Base-by-base conservation (phyloP, 2,329 filamentous ascomycete genomes). In the Madurella mycetomatis region DNA sequence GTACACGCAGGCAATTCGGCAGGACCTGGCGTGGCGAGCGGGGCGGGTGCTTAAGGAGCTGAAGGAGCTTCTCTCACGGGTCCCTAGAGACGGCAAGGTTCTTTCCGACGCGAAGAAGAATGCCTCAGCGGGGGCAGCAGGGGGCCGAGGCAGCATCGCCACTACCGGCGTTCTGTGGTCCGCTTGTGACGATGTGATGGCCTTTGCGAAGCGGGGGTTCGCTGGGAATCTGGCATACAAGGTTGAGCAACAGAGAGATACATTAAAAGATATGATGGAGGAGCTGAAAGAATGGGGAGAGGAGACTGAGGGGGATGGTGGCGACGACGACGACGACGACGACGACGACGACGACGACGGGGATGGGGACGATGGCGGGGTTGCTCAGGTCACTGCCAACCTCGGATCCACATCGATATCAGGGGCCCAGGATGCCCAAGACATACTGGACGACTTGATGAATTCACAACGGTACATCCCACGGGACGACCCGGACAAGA, bases 251-350 rank as follows among this genome's bases (percentile, higher is more conserved):
- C 89, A 86, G 71, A 76, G 84, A 41, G 88, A 88, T 53, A 82
- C 87, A 2, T 74, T 96, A 19, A 82, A 88, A 62, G 92, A 96
- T 72, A 87, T 90, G 0, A 81, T 95, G 62, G 83, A 88, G 58
- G 92, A 96, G 72, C 70, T 96, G 60, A 89, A 90, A 67, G 90
- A 92, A 63, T 96, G 92, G 90, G 84, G 86, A 17, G 87, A 90
- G 1, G 87, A 90, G 63, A 84, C 85, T 17, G 87, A 90, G 1
- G 87, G 90, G 63, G 81, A 83, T 25, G 25, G 25, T n/a, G n/a
- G n/a, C 2, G 83, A 83, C 0, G 84, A 83, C 1, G 78, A 80
- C 13, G 74, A 79, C 0, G 76, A 80, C 19, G 74, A 72, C 34
- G 75, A 83, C 1, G 75, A 74, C 48, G 72, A 66, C 53, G 74